Percentiles rank a stretch among this genome's conserved stretches.
phyloP scores from a whole-genome alignment of 176 grass and related monocot genomes.

The Eleusine indica region DNA sequence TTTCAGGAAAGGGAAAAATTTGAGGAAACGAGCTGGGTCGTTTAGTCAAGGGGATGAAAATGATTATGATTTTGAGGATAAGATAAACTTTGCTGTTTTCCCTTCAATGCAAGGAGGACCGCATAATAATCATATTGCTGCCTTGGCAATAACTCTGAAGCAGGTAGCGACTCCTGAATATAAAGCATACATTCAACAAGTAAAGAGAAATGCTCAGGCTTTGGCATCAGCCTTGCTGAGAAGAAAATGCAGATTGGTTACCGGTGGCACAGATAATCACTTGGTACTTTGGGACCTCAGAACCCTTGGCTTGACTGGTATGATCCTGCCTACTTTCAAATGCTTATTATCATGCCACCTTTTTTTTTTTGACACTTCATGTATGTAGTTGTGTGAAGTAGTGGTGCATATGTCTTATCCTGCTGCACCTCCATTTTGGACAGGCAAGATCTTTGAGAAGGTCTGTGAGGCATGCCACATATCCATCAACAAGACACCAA shows the following conservation, averaged over 20 bases:
- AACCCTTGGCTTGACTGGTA: constrained; percentile 95
- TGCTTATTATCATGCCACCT: not conserved
- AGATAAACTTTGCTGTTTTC: constrained; percentile 93
- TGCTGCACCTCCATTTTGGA: constrained; percentile 30
- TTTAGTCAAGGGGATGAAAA: constrained; percentile 63
- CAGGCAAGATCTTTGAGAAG: constrained; percentile 94
- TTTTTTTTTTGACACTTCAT: not conserved
- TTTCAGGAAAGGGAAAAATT: constrained; percentile 82
- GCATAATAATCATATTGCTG: constrained; percentile 96
- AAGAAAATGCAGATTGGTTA: constrained; percentile 97
- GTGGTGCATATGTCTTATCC: constrained; percentile 5
- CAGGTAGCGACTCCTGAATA: constrained; percentile 95
- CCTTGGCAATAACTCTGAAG: constrained; percentile 87
- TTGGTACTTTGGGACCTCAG: constrained; percentile 98
- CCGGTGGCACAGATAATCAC: constrained; percentile 97
- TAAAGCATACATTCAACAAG: constrained; percentile 93
- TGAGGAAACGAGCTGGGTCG: constrained; percentile 40
- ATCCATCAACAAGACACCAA: constrained; percentile 88
- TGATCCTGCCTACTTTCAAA: constrained; percentile 16
- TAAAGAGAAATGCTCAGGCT: constrained; percentile 94
- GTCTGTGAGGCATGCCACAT: constrained; percentile 94
- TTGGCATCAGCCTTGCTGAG: constrained; percentile 81
- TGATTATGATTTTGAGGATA: constrained; percentile 93
- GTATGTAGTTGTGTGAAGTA: not conserved
- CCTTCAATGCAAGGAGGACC: constrained; percentile 98